Evolutionary conservation across 306 rosid genomes (phyloP).

Genomic region (Quercus ilex): DNA sequence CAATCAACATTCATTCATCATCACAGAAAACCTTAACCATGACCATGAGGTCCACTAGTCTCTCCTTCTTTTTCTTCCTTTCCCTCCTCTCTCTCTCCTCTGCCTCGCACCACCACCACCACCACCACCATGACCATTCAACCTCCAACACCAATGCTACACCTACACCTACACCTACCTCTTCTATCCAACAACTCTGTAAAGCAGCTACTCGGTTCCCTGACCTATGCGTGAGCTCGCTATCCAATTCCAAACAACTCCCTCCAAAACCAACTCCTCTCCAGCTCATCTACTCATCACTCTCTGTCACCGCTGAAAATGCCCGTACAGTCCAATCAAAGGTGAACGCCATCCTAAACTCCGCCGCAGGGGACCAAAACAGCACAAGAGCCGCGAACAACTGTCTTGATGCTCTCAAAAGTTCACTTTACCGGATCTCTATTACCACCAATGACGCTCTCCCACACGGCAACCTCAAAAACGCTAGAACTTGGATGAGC

Average conservation of each 20-base stretch:
- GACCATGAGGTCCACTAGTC: slow-evolving; percentile 26
- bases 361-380: slow-evolving; percentile 39
- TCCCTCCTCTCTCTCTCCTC: slow-evolving; percentile 43
- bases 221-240: slow-evolving; percentile 42
- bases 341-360: slow-evolving; percentile 41
- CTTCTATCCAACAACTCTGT: slow-evolving; percentile 49
- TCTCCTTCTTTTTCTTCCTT: slow-evolving; percentile 21
- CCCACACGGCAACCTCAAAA: slow-evolving; percentile 34
- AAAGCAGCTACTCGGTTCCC: slow-evolving; percentile 72
- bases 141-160: neutral
- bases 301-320: slow-evolving; percentile 34
- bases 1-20: slow-evolving; percentile 2
- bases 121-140: neutral
- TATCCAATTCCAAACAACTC: slow-evolving; percentile 23
- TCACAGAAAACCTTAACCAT: slow-evolving; percentile 23
- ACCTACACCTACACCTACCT: neutral
- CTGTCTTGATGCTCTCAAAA: slow-evolving; percentile 47
- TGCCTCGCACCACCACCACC: too few relatives aligned
- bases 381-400: slow-evolving; percentile 55
- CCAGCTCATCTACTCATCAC: slow-evolving; percentile 46
- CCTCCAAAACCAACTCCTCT: slow-evolving; percentile 37
- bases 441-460: slow-evolving; percentile 41
- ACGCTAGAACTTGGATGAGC: slow-evolving; percentile 69
- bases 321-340: slow-evolving; percentile 52
- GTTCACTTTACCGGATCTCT: slow-evolving; percentile 55